These are phyloP conservation scores for Pseudogymnoascus sp. DNA, from an alignment of 2,329 filamentous ascomycete genomes.

Conservation along the genomic window DNA sequence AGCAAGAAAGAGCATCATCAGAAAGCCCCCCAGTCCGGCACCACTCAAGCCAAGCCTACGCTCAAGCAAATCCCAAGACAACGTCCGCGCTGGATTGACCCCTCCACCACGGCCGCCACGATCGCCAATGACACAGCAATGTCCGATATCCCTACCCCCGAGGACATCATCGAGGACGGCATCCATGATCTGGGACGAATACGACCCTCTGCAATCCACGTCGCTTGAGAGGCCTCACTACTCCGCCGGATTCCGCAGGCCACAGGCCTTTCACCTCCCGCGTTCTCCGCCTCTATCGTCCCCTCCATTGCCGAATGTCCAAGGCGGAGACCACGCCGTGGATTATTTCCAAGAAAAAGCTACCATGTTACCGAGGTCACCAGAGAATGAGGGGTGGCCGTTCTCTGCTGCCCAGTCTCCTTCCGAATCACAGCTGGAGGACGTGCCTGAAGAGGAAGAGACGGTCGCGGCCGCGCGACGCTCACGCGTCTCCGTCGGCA, in stretches of 20 bases:
- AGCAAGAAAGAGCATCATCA: slow-evolving; percentile 3
- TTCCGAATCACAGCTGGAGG: slow-evolving; percentile 36
- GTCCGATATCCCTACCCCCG: slow-evolving; percentile 41
- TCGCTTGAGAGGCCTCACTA: slow-evolving; percentile 38
- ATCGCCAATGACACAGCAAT: slow-evolving; percentile 33
- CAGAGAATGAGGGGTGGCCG: slow-evolving; percentile 2
- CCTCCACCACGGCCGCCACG: slow-evolving; percentile 42
- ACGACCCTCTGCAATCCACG: slow-evolving; percentile 31
- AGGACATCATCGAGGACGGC: slow-evolving; percentile 46
- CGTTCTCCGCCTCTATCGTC: slow-evolving; percentile 25
- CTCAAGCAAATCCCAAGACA: slow-evolving; percentile 37
- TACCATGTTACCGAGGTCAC: neutral
- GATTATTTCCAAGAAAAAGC: neutral
- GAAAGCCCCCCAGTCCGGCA: neutral
- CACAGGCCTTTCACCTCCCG: slow-evolving; percentile 33
- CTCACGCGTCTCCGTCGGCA: slow-evolving; percentile 21
- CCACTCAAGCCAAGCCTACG: neutral
- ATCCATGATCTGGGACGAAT: slow-evolving; percentile 37
- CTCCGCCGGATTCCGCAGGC: slow-evolving; percentile 38
- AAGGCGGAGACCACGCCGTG: neutral
- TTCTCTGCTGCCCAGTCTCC: neutral
- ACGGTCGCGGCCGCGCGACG: slow-evolving; percentile 23
- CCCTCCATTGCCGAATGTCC: slow-evolving; percentile 22
- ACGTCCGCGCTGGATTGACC: slow-evolving; percentile 23
- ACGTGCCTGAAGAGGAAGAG: slow-evolving; percentile 58